A percentile compares a stretch with the other conserved stretches of the same genome.
phyloP scores from a whole-genome alignment of 169 alveolate genomes.

The Plasmodium reichenowi region DNA sequence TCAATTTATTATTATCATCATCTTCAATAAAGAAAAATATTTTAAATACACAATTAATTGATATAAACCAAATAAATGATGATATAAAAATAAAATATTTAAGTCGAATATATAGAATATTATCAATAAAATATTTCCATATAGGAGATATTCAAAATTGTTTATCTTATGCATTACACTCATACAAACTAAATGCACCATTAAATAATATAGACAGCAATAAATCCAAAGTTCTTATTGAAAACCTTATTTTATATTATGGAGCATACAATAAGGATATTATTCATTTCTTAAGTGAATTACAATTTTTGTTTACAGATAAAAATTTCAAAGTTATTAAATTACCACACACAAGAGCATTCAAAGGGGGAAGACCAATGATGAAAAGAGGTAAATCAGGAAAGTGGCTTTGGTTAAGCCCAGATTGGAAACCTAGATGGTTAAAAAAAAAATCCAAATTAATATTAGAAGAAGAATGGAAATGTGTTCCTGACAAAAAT shows the following conservation, averaged over 20 bases:
- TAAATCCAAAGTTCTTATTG: constrained; percentile 74
- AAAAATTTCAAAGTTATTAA: constrained; percentile 46
- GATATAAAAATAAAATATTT: constrained; percentile 19
- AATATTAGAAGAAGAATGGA: constrained; percentile 77
- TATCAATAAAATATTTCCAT: constrained; percentile 55
- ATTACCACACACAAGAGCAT: constrained; percentile 72
- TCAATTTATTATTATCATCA: too few species aligned
- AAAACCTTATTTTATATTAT: constrained; percentile 49
- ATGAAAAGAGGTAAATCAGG: constrained; percentile 78
- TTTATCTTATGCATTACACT: constrained; percentile 43
- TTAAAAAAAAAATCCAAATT: constrained; percentile 46
- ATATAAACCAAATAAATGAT: not conserved
- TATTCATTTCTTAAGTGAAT: constrained; percentile 32
- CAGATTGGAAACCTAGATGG: constrained; percentile 78
- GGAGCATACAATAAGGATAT: constrained; percentile 67
- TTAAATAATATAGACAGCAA: constrained; percentile 43
- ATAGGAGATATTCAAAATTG: constrained; percentile 22
- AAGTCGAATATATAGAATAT: constrained; percentile 63
- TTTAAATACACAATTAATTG: not conserved
- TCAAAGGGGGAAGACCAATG: constrained; percentile 76
- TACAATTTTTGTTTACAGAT: constrained; percentile 62
- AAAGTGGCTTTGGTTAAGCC: constrained; percentile 77
- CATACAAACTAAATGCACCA: constrained; percentile 59
- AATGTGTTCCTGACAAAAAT: constrained; percentile 69
- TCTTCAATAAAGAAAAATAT: not conserved